Percentiles rank a stretch among this genome's conserved stretches.
Evolutionary conservation across 1,139 yeast genomes (phyloP).

Genomic region (Taphrina flavorubra): DNA sequence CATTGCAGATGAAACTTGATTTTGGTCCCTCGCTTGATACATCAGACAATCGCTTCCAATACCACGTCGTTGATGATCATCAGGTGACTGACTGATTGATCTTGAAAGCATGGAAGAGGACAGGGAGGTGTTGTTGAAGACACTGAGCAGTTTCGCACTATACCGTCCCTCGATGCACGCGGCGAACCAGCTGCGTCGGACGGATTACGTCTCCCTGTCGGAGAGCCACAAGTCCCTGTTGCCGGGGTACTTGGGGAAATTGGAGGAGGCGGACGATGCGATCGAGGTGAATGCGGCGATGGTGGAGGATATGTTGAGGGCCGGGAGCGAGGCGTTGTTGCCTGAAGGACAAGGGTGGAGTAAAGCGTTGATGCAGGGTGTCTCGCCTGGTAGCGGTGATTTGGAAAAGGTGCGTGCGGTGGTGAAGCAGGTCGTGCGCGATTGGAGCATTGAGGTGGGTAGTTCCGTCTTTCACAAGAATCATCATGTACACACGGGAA

Average conservation of each 20-base stretch:
- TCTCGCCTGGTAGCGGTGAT: constrained; percentile 47
- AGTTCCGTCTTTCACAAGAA: background rate
- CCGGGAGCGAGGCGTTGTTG: constrained; percentile 20
- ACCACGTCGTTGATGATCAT: too few species aligned
- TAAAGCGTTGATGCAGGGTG: background rate
- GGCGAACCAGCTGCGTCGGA: constrained; percentile 17
- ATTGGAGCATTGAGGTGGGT: constrained; percentile 63
- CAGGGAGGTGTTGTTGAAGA: constrained; percentile 12
- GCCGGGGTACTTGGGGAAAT: constrained; percentile 14
- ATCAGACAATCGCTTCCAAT: too few species aligned
- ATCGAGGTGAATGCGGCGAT: constrained; percentile 16
- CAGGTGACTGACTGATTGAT: too few species aligned
- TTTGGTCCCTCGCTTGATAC: too few species aligned
- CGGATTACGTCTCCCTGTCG: constrained; percentile 19
- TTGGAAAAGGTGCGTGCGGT: constrained; percentile 68
- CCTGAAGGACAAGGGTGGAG: constrained; percentile 11
- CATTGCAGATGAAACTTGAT: too few species aligned
- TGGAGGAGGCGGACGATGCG: constrained; percentile 24
- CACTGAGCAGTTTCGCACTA: constrained; percentile 29
- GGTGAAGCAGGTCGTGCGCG: constrained; percentile 69
- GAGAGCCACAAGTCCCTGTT: constrained; percentile 23
- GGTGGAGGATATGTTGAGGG: constrained; percentile 24
- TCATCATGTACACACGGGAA: too few species aligned
- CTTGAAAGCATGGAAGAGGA: constrained; percentile 25
- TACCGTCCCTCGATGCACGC: constrained; percentile 38